Base-by-base conservation (phyloP, 2,329 filamentous ascomycete species). In the Aspergillus hortae region DNA sequence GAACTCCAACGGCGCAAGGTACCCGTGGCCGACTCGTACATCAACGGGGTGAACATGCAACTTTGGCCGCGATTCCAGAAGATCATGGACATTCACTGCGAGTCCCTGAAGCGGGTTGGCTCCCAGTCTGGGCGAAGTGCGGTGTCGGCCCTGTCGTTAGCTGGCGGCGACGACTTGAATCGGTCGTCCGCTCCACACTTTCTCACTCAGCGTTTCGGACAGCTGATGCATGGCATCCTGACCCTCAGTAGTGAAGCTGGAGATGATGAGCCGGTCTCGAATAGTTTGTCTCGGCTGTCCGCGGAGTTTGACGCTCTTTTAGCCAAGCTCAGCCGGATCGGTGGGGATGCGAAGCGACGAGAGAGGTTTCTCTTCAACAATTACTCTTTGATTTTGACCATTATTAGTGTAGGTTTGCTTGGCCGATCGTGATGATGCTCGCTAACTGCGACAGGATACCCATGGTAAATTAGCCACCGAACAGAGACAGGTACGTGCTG, bases 61-160 rank as follows among this genome's bases (percentile, higher is more conserved):
- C 82, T 99, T 5, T 99, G 94, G 94, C 94, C 94, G 6, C 87
- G 92, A 23, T 89, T 99, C 63, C 95, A 99, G 71, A 83, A 90
- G 51, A 86, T 96, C 61, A 95, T 99, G 85, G 92, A 96, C 67
- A 81, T 87, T 50, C 94, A 99, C 68, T 91, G 89, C 73, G 91
- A 96, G 49, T 95, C 90, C 1, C 80, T 99, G 33, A 88, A 87
- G 47, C 80, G 79, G 54, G 72, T 78, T 43, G 77, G 79, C 2
- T 69, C 70, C 2, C 69, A 68, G 17, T 75, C 80, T 3, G 73
- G 75, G 25, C 74, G 78, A 43, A 73, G 74, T 44, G 72, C 76
- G 4, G 73, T 79, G 66, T 67, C 79, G 78, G 65, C 86, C 69
- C 53, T 85, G 68, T 70, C 76, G 64, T 51, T 80, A 77, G 65